Base-by-base conservation (phyloP, 208 protist species). In the Angomonas desouzai region DNA sequence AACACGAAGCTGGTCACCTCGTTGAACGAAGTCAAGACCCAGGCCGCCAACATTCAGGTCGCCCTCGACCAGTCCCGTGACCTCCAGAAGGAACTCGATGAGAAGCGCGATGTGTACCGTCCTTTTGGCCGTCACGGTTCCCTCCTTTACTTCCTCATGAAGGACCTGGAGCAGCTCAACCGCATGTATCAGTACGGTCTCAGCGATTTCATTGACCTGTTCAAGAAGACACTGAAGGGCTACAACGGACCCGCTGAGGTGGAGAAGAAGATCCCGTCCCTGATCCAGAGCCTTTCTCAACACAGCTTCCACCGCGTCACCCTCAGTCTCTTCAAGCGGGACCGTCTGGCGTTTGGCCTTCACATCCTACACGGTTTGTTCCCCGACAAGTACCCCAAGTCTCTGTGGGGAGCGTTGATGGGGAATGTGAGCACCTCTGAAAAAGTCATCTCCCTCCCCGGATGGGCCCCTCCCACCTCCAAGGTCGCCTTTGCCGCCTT, bases 171-270 rank as follows among this genome's bases (percentile, higher is more conserved):
- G 53, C 68, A 72, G 27, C 65, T 99, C 27, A 98, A 98, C 76
- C 80, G 84, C 61, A 99, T 99, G 97, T 99, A 99, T 74, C 88
- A 96, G 59, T 99, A 98, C 80, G 90, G 89, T 29, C 84, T 98
- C 23, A 70, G 71, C 32, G 81, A 90, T 43, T 98, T 98, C 78
- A 74, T 99, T 27, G 49, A 20, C 18, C 77, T 95, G 20, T 96
- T 96, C 76, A 77, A 70, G 29, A 66, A 68, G 22, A 86, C 81
- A 47, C 75, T 94, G 34, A 63, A 69, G 23, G 29, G 38, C n/a
- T 79, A 86, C 75, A 66, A 87, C 49, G 79, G 72, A 28, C 57
- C 27, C 3, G 62, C 66, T 9, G 71, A 80, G 27, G 3, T 84
- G 22, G 40, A 66, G 22, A 48, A 53, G 6, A 94, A 92, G 73